Evolutionary conservation across 2,329 filamentous ascomycete species (phyloP).

Genomic region (Corynespora cassiicola): DNA sequence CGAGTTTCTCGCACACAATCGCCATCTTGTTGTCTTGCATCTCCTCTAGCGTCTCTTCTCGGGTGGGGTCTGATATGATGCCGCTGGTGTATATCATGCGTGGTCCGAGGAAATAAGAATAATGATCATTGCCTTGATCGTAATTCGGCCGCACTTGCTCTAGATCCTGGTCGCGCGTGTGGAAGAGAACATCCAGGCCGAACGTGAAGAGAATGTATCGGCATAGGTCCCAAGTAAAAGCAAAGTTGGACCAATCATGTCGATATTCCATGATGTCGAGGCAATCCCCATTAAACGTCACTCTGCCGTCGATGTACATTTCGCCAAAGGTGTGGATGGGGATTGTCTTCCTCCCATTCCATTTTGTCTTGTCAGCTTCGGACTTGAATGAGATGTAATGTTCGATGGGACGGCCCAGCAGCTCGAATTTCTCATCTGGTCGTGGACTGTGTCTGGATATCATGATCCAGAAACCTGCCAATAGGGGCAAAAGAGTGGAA

Average conservation of each 20-base stretch:
- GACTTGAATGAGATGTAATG: constrained; percentile 82
- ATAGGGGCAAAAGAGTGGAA: constrained; percentile 80
- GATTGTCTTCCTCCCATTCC: constrained; percentile 76
- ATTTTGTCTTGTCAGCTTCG: constrained; percentile 64
- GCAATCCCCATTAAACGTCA: constrained; percentile 90
- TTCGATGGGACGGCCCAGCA: constrained; percentile 83
- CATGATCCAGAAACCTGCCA: constrained; percentile 78
- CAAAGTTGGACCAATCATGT: constrained; percentile 93
- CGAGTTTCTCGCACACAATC: constrained; percentile 92
- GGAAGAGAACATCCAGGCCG: constrained; percentile 86
- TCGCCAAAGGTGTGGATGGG: constrained; percentile 91
- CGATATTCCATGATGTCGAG: constrained; percentile 88
- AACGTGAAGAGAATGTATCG: constrained; percentile 84
- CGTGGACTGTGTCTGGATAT: constrained; percentile 80
- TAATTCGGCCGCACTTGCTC: constrained; percentile 96
- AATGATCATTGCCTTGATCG: constrained; percentile 94
- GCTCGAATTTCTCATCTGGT: constrained; percentile 85
- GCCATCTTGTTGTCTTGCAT: constrained; percentile 96
- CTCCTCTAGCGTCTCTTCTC: constrained; percentile 87
- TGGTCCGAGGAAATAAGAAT: constrained; percentile 93
- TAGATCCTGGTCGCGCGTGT: constrained; percentile 88
- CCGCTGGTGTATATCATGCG: constrained; percentile 98
- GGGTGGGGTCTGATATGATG: constrained; percentile 81
- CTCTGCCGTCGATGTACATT: constrained; percentile 92
- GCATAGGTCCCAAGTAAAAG: constrained; percentile 82